Base-by-base conservation (phyloP, 371 early-diverging fungal genomes). In the Apophysomyces ossiformis region DNA sequence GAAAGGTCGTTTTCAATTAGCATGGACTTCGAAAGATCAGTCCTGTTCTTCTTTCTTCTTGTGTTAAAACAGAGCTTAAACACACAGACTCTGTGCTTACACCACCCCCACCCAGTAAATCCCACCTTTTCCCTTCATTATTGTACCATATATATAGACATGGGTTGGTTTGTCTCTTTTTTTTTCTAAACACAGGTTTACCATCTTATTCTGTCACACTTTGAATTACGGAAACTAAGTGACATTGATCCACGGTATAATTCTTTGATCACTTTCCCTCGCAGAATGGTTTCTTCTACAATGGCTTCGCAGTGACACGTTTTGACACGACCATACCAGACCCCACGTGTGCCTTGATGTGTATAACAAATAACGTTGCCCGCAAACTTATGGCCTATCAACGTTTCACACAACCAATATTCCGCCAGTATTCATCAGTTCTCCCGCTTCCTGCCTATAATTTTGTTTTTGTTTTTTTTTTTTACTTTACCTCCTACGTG, bases 301-400 rank as follows among this genome's bases (percentile, higher is more conserved):
- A 87, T 85, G 1, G 75, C 66, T 16, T 73, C 56, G 44, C 71
- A 73, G 64, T 87, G 85, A 38, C 87, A 87, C 7, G 83, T 74
- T 18, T 75, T 76, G 2, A 87, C 87, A 65, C 84, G 67, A 39
- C 87, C 87, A 64, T 87, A 87, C 87, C 87, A 87, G 44, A 87
- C 64, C 38, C 85, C 87, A 61, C 73, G 70, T 21, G 67, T 67
- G 7, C 85, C 85, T 50, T 85, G 74, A 47, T 74, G 66, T 26
- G 65, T 71, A 67, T 87, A 85, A 21, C 87, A 85, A 61, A 90
- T 83, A 1, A 88, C 78, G 67, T 89, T 91, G 16, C 90, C 90
- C 13, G 92, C 90, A 79, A 87, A 88, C 71, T 90, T 89, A 77
- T 91, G 91, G 15, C 91, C 88, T 77, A 68, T 4, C 3, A 8